Conservation (phyloP, 2,329 filamentous ascomycete species). For the Diplodia sapinea region DNA sequence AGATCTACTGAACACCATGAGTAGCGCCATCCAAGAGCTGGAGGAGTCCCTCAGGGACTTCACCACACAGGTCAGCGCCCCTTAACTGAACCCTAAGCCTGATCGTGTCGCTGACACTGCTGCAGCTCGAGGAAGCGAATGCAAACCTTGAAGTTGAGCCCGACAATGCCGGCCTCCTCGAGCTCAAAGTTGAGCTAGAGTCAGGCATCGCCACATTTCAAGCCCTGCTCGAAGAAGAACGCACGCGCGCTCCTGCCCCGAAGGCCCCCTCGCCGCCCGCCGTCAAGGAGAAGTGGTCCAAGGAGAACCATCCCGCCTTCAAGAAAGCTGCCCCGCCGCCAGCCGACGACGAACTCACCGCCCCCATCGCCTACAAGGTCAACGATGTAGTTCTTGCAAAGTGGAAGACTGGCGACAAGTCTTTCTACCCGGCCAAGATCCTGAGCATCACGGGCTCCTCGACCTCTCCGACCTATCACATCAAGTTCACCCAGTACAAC, state of each 20-base stretch:
- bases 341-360: constrained; percentile 18
- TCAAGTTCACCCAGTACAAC: constrained; percentile 91
- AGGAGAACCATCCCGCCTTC: constrained; percentile 79
- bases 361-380: constrained; percentile 66
- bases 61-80: constrained; percentile 22
- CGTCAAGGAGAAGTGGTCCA: constrained; percentile 67
- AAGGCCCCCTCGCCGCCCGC: constrained; percentile 50
- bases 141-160: constrained; percentile 79
- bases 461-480: constrained; percentile 88
- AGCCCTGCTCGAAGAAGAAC: constrained; percentile 80
- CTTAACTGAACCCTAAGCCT: neutral
- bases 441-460: constrained; percentile 91
- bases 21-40: constrained; percentile 27
- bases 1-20: constrained; percentile 32
- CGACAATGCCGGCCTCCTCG: constrained; percentile 76
- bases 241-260: constrained; percentile 61
- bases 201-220: constrained; percentile 79
- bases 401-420: constrained; percentile 87
- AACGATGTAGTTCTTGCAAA: constrained; percentile 91
- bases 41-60: constrained; percentile 28
- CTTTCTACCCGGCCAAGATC: constrained; percentile 90
- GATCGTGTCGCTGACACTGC: constrained; percentile 20
- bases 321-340: constrained; percentile 53
- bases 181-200: constrained; percentile 80
- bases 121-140: constrained; percentile 77